Evolutionary conservation across 1,284 basidiomycete genomes (phyloP), one percentile per base, ranked within the genome.

Genomic region (Ustilago esculenta): DNA sequence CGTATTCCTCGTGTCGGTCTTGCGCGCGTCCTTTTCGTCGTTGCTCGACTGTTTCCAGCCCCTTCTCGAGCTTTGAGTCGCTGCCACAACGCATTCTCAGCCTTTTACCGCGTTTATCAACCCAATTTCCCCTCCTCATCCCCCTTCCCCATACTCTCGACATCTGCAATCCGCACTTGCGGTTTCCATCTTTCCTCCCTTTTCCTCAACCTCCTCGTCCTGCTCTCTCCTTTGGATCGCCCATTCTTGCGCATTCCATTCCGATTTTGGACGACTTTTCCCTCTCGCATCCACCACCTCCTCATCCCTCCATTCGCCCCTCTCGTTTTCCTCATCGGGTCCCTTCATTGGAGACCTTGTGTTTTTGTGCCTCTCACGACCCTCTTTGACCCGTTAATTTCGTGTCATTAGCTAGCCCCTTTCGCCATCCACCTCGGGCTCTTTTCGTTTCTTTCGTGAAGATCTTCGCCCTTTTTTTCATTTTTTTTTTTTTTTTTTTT

Each of bases 11-110:
- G 43, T 30, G 41, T 49, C 49, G 33, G 33, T 44, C 36, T 54
- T 65, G 61, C 61, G 61, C 50, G 61, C 61, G 61, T 65, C 54
- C 35, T 36, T 34, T 52, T 45, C 51, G 24, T 33, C 42, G 29
- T 21, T 30, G 51, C 51, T 45, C 42, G 36, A 45, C 36, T 30
- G 33, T 45, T 52, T 64, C 45, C 56, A 52, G 48, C 29, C 41
- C 3, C 23, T 56, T 52, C 36, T 44, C 42, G 23, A 49, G 21
- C 20, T 21, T 36, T 53, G 37, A 54, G 21, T 37, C 27, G 29
- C 5, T 41, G n/a, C 42, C 21, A 25, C 32, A 29, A 47, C 44
- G 17, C 39, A 44, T 43, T 42, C 32, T 34, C 23, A 14, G 0
- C 23, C 27, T 23, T 27, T 41, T 21, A 29, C 23, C 29, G 14